Conservation (phyloP, 108 stramenopile genomes). For the Aurantiochytrium sp. region DNA sequence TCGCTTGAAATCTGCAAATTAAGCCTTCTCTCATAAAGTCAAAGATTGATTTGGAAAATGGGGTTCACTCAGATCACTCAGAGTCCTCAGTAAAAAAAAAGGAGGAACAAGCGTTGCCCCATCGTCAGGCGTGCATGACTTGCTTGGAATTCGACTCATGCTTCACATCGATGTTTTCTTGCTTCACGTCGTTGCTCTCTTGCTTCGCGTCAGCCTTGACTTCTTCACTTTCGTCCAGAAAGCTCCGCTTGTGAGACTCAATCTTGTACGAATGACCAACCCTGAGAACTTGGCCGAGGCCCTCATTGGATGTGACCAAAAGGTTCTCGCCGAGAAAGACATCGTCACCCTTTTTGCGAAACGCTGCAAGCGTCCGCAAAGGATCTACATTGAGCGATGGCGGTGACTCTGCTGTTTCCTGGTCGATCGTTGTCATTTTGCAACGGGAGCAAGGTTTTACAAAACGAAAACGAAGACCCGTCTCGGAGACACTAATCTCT, state of each 20-base stretch:
- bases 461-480: slow-evolving; percentile 18
- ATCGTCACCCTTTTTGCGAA: slow-evolving; percentile 33
- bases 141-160: too few species aligned
- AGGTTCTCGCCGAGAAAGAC: slow-evolving; percentile 46
- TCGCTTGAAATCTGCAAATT: too few species aligned
- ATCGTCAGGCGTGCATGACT: too few species aligned
- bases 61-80: too few species aligned
- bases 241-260: background rate
- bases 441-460: slow-evolving; percentile 52
- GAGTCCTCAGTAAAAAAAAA: too few species aligned
- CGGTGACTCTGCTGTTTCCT: slow-evolving; percentile 3
- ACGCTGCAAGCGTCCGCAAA: slow-evolving; percentile 24
- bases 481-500: slow-evolving; percentile 1
- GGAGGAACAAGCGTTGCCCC: too few species aligned
- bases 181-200: too few species aligned
- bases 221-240: too few species aligned
- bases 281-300: background rate
- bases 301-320: slow-evolving; percentile 28
- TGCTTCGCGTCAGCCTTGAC: too few species aligned
- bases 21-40: too few species aligned
- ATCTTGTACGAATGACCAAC: slow-evolving; percentile 34
- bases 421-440: slow-evolving; percentile 47
- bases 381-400: slow-evolving; percentile 18
- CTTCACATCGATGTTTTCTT: too few species aligned
- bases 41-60: too few species aligned